A percentile compares a stretch with the other conserved stretches of the same genome.
Evolutionary conservation across 768 basidiomycete species (phyloP).

Genomic region (Mycena olivaceomarginata): DNA sequence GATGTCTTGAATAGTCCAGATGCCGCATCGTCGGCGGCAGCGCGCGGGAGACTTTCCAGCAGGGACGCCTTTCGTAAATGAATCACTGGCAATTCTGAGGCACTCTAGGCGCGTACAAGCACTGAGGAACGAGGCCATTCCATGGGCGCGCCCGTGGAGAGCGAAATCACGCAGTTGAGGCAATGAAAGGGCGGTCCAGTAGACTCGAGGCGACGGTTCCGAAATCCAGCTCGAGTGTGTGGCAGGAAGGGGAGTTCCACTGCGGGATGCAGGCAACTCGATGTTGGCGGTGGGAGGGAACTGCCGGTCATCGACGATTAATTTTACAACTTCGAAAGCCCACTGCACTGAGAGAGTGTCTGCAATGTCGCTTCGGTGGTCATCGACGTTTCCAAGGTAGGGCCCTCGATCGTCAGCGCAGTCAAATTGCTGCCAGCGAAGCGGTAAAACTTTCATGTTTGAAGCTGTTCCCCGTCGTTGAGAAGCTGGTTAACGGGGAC

Average conservation of each 20-base stretch:
- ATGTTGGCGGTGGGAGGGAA: too few relatives aligned
- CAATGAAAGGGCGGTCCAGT: not conserved
- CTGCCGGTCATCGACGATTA: too few relatives aligned
- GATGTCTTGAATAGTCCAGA: conserved; percentile 2
- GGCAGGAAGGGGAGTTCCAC: conserved; percentile 2
- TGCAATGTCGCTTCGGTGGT: not conserved
- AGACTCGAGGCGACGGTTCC: not conserved
- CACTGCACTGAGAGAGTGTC: not conserved
- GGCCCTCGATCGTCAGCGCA: not conserved
- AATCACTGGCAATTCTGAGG: not conserved
- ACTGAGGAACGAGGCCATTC: not conserved
- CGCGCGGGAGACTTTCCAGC: not conserved
- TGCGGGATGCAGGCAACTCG: not conserved
- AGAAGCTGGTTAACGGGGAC: not conserved
- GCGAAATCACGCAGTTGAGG: not conserved
- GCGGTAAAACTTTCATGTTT: not conserved
- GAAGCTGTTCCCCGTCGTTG: not conserved
- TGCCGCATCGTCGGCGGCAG: conserved; percentile 1
- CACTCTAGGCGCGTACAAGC: not conserved
- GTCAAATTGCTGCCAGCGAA: conserved; percentile 4
- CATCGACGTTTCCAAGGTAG: not conserved
- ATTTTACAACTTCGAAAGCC: too few relatives aligned
- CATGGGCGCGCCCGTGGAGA: not conserved
- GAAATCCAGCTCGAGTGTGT: conserved; percentile 4
- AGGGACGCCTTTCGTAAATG: not conserved